Conservation (phyloP, 2,329 filamentous ascomycete genomes). For the Meredithiella fracta region DNA sequence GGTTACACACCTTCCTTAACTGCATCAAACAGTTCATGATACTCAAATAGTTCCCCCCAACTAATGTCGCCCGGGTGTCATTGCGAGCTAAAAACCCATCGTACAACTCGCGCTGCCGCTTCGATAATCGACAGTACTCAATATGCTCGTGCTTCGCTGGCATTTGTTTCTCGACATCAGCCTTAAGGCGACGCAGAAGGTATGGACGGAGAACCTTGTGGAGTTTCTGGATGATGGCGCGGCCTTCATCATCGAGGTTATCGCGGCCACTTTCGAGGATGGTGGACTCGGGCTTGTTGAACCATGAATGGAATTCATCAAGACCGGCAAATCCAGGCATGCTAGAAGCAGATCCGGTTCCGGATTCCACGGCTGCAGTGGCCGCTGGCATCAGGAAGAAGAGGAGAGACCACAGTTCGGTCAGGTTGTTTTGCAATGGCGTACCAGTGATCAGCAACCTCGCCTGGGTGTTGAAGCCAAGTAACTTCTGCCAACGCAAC, state of each 20-base stretch:
- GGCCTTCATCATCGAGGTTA: slow-evolving; percentile 85
- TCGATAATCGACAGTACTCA: slow-evolving; percentile 85
- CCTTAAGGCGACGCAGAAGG: slow-evolving; percentile 75
- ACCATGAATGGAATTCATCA: slow-evolving; percentile 93
- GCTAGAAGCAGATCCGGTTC: slow-evolving; percentile 48
- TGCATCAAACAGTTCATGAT: slow-evolving; percentile 99
- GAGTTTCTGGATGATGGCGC: slow-evolving; percentile 78
- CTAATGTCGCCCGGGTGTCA: slow-evolving; percentile 74
- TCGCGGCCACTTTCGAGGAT: slow-evolving; percentile 90
- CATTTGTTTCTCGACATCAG: slow-evolving; percentile 98
- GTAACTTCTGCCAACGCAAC: slow-evolving; percentile 85
- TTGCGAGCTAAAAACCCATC: slow-evolving; percentile 87
- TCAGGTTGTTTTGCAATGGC: slow-evolving; percentile 89
- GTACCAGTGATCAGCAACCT: slow-evolving; percentile 83
- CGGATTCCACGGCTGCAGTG: slow-evolving; percentile 34
- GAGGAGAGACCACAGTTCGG: slow-evolving; percentile 88
- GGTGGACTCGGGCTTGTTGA: slow-evolving; percentile 86
- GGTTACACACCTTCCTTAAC: slow-evolving; percentile 92
- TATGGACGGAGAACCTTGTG: slow-evolving; percentile 91
- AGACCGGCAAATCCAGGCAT: slow-evolving; percentile 83
- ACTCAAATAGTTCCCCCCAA: slow-evolving; percentile 87
- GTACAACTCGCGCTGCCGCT: slow-evolving; percentile 86
- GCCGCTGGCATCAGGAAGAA: slow-evolving; percentile 94
- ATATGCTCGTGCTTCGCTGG: slow-evolving; percentile 96
- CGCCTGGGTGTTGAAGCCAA: slow-evolving; percentile 82